Conservation (phyloP, 2,329 filamentous ascomycete species). For the Periconia sp. region DNA sequence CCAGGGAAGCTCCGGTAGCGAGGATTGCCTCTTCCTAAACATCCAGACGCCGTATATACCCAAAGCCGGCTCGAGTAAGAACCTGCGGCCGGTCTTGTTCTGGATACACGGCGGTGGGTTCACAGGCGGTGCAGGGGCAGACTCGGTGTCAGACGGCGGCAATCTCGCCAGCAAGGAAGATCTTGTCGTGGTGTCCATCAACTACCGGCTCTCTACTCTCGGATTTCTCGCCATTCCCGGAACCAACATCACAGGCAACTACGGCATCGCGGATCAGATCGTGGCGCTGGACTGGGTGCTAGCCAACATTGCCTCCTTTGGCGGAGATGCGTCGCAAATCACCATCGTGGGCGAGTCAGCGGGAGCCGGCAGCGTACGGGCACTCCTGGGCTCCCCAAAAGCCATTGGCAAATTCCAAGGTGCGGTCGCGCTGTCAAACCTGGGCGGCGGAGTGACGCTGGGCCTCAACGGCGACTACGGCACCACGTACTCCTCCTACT, state of each 20-base stretch:
- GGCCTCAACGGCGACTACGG: slow-evolving; percentile 60
- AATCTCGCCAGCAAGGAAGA: slow-evolving; percentile 62
- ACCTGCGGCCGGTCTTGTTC: slow-evolving; percentile 53
- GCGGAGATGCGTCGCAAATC: slow-evolving; percentile 50
- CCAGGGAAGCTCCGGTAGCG: slow-evolving; percentile 43
- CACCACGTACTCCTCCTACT: slow-evolving; percentile 60
- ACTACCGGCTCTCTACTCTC: slow-evolving; percentile 61
- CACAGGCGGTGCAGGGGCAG: slow-evolving; percentile 48
- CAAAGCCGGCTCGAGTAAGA: slow-evolving; percentile 40
- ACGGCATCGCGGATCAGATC: slow-evolving; percentile 55
- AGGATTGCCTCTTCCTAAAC: slow-evolving; percentile 54
- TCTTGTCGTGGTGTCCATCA: slow-evolving; percentile 61
- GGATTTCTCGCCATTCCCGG: slow-evolving; percentile 61
- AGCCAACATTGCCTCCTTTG: slow-evolving; percentile 50
- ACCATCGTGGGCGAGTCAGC: slow-evolving; percentile 53
- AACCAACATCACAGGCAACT: slow-evolving; percentile 58
- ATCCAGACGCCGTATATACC: slow-evolving; percentile 48
- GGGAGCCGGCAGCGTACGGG: slow-evolving; percentile 59
- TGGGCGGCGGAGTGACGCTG: slow-evolving; percentile 59
- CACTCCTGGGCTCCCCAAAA: slow-evolving; percentile 55
- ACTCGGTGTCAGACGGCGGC: slow-evolving; percentile 51
- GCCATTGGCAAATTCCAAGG: slow-evolving; percentile 52
- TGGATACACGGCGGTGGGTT: slow-evolving; percentile 62
- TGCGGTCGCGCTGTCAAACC: slow-evolving; percentile 54
- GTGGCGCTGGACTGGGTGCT: slow-evolving; percentile 53